A percentile compares a stretch with the other conserved stretches of the same genome.
These are phyloP conservation scores for Saccharum hybrid DNA, from an alignment of 202 grass and related monocot genomes.

Conservation along the genomic window DNA sequence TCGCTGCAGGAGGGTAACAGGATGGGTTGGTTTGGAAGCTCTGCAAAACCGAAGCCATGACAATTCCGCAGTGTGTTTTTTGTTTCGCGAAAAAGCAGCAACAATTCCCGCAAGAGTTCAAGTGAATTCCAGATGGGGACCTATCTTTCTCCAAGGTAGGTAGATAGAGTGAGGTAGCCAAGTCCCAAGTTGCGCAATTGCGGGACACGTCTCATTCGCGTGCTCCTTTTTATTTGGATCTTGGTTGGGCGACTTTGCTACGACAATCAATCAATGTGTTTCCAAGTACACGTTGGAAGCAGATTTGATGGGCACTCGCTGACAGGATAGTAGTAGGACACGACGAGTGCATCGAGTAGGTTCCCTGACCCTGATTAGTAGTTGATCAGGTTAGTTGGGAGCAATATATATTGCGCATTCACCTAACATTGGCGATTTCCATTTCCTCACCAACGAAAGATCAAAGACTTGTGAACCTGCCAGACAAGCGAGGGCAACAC, in stretches of 20 bases:
- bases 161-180: not conserved
- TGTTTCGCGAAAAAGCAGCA: not conserved
- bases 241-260: not conserved
- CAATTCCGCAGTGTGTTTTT: not conserved
- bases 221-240: not conserved
- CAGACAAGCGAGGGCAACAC: not conserved
- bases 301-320: not conserved
- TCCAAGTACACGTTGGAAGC: not conserved
- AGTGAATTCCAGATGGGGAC: too few species aligned
- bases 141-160: not conserved
- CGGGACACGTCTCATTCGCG: not conserved
- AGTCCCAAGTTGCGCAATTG: not conserved
- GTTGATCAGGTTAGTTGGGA: slow-evolving; percentile 15
- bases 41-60: not conserved
- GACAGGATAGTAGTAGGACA: not conserved
- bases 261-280: not conserved
- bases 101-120: too few species aligned
- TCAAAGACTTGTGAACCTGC: not conserved
- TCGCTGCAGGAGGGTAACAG: too few species aligned
- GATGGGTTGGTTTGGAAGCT: not conserved
- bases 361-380: not conserved
- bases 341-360: not conserved
- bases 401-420: not conserved
- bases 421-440: not conserved
- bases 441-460: not conserved